Evolutionary conservation across 345 rosid species (phyloP).

Genomic region (Eucalyptus guilfoylei): DNA sequence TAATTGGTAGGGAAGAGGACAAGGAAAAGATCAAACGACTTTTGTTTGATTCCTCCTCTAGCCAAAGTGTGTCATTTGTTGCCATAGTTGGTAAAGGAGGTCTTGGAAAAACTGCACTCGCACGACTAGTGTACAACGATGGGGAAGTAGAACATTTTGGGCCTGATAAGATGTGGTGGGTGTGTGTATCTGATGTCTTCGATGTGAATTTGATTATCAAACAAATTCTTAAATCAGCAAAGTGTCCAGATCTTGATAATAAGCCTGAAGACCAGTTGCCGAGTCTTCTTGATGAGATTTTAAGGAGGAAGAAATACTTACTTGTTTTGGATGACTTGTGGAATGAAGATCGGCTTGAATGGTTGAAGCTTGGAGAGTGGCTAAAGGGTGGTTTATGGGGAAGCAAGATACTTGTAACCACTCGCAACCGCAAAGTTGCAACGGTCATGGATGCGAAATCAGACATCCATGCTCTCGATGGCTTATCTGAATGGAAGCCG

Average conservation of each 20-base stretch:
- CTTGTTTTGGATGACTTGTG: background rate
- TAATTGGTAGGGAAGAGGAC: background rate
- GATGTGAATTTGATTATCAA: background rate
- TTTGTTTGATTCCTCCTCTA: background rate
- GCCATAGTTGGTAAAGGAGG: background rate
- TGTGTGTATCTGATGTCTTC: background rate
- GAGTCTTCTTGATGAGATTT: background rate
- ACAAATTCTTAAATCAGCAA: background rate
- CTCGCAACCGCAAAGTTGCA: fast-evolving
- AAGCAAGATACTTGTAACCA: background rate
- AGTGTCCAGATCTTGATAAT: background rate
- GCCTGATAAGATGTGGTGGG: background rate
- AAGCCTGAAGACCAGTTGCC: background rate
- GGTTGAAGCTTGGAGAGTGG: background rate
- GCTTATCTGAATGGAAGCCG: no score
- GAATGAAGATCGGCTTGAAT: background rate
- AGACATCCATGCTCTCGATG: background rate
- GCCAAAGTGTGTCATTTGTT: background rate
- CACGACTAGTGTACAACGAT: background rate
- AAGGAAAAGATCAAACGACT: background rate
- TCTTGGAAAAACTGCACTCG: background rate
- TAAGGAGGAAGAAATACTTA: background rate
- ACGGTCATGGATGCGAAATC: background rate
- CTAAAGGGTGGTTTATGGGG: background rate
- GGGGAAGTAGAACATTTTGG: background rate